Evolutionary conservation across 1,284 basidiomycete species (phyloP).

Genomic region (Schizophyllum commune): DNA sequence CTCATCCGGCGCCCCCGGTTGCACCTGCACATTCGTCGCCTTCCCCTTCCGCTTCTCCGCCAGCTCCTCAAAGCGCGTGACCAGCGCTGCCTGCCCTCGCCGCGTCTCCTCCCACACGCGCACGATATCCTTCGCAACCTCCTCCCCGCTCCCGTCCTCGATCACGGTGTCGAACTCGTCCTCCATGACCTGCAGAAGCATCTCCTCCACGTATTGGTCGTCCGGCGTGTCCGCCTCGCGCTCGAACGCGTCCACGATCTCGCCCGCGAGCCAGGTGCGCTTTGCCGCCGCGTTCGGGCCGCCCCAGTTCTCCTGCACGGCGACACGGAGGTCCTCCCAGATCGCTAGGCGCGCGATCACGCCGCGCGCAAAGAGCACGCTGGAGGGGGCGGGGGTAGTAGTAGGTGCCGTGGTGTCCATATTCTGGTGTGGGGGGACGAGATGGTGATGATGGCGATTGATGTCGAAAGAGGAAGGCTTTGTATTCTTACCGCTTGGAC

Average conservation of each 20-base stretch:
- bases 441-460: neutral
- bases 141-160: constrained; percentile 74
- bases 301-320: constrained; percentile 79
- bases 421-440: neutral
- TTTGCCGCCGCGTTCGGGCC: constrained; percentile 63
- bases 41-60: constrained; percentile 57
- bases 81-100: constrained; percentile 32
- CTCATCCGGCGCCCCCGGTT: constrained; percentile 31
- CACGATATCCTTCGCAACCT: constrained; percentile 64
- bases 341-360: constrained; percentile 69
- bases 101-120: constrained; percentile 54
- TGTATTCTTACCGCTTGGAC: neutral
- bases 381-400: constrained; percentile 28
- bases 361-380: constrained; percentile 77
- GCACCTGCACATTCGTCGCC: constrained; percentile 42
- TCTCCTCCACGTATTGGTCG: constrained; percentile 66
- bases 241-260: constrained; percentile 82
- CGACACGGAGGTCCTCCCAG: constrained; percentile 81
- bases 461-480: neutral
- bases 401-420: constrained; percentile 8
- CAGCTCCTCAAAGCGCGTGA: constrained; percentile 50
- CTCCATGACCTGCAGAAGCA: constrained; percentile 71
- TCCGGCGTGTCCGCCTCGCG: constrained; percentile 51
- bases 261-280: constrained; percentile 74
- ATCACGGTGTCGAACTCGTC: constrained; percentile 81